These are phyloP conservation scores for Rhodotorula sp. DNA, from an alignment of 1,284 basidiomycete genomes.

Conservation along the genomic window DNA sequence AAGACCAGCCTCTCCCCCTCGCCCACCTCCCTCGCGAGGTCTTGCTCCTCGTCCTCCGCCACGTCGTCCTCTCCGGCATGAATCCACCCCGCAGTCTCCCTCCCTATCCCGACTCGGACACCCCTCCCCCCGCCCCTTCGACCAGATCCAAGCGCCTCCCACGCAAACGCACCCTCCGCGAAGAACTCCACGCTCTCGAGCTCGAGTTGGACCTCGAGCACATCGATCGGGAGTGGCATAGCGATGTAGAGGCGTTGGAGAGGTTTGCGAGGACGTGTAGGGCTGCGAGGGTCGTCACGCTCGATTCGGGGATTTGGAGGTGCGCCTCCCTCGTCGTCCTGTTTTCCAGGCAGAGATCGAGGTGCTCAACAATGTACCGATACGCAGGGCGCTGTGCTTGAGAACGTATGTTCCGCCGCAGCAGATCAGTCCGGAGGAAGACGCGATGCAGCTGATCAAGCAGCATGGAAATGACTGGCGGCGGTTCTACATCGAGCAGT, in stretches of 20 bases:
- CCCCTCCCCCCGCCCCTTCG: not conserved
- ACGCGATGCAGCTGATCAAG: conserved; percentile 13
- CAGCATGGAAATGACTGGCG: conserved; percentile 41
- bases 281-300: conserved; percentile 32
- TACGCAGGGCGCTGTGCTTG: conserved; percentile 17
- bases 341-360: not conserved
- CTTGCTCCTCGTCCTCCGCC: conserved; percentile 29
- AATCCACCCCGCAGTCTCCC: conserved; percentile 18
- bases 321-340: not conserved
- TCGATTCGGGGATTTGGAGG: conserved; percentile 38
- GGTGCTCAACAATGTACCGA: not conserved
- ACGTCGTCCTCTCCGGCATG: conserved; percentile 32
- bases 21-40: conserved; percentile 30
- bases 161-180: conserved; percentile 19
- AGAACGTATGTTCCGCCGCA: conserved; percentile 37
- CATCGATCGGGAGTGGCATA: conserved; percentile 26
- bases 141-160: not conserved
- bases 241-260: conserved; percentile 39
- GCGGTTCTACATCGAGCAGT: conserved; percentile 44
- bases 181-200: conserved; percentile 29
- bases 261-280: conserved; percentile 32
- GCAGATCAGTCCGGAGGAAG: conserved; percentile 32
- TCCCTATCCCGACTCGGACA: not conserved
- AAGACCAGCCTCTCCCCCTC: conserved; percentile 28
- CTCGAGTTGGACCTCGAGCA: conserved; percentile 22